Percentiles rank a stretch among this genome's conserved stretches.
These are phyloP conservation scores for Cairneyella variabilis DNA, from an alignment of 495 filamentous ascomycete species.

Conservation along the genomic window DNA sequence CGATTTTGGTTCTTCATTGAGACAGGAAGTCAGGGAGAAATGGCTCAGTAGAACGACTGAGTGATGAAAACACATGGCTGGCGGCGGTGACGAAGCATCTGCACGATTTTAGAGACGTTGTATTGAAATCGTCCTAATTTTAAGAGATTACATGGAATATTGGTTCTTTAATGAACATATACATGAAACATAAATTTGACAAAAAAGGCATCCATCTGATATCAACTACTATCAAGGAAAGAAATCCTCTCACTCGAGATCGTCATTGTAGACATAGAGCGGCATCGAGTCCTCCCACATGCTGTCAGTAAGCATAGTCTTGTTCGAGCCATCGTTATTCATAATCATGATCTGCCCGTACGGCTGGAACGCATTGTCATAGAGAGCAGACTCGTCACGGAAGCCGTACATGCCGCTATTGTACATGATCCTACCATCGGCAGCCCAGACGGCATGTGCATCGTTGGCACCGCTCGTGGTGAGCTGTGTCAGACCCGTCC, in stretches of 20 bases:
- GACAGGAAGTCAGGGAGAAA: too few species aligned
- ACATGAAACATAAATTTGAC: too few species aligned
- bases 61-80: too few species aligned
- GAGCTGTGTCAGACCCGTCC: conserved; percentile 30
- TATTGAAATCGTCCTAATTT: too few species aligned
- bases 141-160: too few species aligned
- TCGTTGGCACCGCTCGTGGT: conserved; percentile 36
- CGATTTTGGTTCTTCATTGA: too few species aligned
- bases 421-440: conserved; percentile 22
- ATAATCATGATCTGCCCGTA: conserved; percentile 25
- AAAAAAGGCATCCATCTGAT: too few species aligned
- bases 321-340: conserved; percentile 22
- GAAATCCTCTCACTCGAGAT: conserved; percentile 1
- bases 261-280: conserved; percentile 8
- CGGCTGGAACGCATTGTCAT: conserved; percentile 24
- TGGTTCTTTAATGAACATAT: too few species aligned
- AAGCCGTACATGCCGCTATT: conserved; percentile 22
- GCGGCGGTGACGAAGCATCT: too few species aligned
- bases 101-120: too few species aligned
- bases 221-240: too few species aligned
- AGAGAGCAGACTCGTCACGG: conserved; percentile 11
- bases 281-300: conserved; percentile 28
- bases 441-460: conserved; percentile 38
- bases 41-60: too few species aligned
- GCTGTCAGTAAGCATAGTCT: conserved; percentile 19